Evolutionary conservation across 1,284 basidiomycete genomes (phyloP).

Genomic region (Rhodotorula sp.): DNA sequence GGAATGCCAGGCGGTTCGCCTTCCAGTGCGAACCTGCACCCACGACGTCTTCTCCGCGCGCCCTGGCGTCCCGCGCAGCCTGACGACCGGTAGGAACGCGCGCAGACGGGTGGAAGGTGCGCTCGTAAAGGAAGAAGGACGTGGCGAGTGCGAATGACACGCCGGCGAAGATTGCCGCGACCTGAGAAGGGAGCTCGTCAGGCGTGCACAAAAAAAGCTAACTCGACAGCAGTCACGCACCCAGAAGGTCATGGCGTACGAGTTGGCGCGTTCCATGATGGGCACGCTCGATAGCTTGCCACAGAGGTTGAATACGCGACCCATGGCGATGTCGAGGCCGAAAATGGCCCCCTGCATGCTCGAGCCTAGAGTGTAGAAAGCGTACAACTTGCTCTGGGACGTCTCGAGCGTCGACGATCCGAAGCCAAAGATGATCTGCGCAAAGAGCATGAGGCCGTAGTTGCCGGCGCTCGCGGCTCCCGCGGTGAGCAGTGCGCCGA

Average conservation of each 20-base stretch:
- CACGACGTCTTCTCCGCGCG: not conserved
- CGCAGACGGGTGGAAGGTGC: conserved; percentile 47
- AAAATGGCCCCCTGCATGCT: conserved; percentile 42
- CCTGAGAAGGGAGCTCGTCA: not conserved
- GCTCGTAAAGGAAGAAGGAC: conserved; percentile 50
- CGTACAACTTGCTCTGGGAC: conserved; percentile 47
- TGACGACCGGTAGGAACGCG: conserved; percentile 43
- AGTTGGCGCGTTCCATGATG: conserved; percentile 49
- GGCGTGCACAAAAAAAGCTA: not conserved
- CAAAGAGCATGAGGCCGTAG: conserved; percentile 35
- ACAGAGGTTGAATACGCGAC: conserved; percentile 37
- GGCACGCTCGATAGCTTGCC: conserved; percentile 49
- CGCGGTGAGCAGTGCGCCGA: conserved; percentile 50
- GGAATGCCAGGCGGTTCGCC: conserved; percentile 8
- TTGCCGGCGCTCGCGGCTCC: conserved; percentile 28
- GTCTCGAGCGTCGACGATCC: conserved; percentile 50
- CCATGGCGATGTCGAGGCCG: conserved; percentile 50
- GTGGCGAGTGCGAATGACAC: conserved; percentile 17
- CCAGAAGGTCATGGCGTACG: conserved; percentile 26
- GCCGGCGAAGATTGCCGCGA: not conserved
- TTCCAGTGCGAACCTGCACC: not conserved
- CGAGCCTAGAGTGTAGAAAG: conserved; percentile 27
- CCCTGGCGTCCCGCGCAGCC: not conserved
- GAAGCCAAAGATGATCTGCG: conserved; percentile 28
- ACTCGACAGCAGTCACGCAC: conserved; percentile 20